Evolutionary conservation across 768 basidiomycete species (phyloP).

Genomic region (Calocybe gangraenosa): DNA sequence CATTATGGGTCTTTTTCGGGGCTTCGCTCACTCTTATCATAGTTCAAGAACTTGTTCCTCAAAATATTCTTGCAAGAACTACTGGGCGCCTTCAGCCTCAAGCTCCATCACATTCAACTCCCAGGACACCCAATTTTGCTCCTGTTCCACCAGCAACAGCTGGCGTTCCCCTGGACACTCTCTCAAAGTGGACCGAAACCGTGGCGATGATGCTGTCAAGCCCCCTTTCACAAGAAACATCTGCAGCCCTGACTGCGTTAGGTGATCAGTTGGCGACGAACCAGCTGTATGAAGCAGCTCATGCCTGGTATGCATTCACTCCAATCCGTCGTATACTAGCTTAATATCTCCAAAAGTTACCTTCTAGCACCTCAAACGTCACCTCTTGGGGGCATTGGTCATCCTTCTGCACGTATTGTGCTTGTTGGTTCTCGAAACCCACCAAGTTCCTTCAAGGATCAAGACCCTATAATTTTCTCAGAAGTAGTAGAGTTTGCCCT

Average conservation of each 20-base stretch:
- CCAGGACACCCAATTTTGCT: constrained; percentile 41
- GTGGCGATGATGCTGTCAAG: constrained; percentile 79
- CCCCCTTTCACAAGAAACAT: constrained; percentile 61
- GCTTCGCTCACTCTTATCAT: constrained; percentile 6
- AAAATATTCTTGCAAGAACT: constrained; percentile 44
- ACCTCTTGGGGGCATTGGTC: constrained; percentile 65
- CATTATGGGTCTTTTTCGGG: background rate
- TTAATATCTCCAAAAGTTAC: constrained; percentile 49
- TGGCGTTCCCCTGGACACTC: constrained; percentile 55
- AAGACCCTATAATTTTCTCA: constrained; percentile 77
- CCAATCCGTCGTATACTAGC: constrained; percentile 5
- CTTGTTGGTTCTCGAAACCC: constrained; percentile 72
- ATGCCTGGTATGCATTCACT: constrained; percentile 71
- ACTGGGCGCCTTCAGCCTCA: constrained; percentile 35
- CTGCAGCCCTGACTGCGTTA: constrained; percentile 73
- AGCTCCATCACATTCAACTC: constrained; percentile 38
- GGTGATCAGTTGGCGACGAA: constrained; percentile 77
- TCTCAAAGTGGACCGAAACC: constrained; percentile 83
- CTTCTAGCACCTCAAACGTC: constrained; percentile 83
- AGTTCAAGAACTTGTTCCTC: constrained; percentile 76
- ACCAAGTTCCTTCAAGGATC: constrained; percentile 52
- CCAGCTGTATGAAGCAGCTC: constrained; percentile 80
- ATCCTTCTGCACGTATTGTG: constrained; percentile 61
- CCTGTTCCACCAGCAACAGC: constrained; percentile 34
- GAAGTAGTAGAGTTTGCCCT: constrained; percentile 92